Evolutionary conservation across 2,329 filamentous ascomycete genomes (phyloP).

Genomic region (Apiospora hydei): DNA sequence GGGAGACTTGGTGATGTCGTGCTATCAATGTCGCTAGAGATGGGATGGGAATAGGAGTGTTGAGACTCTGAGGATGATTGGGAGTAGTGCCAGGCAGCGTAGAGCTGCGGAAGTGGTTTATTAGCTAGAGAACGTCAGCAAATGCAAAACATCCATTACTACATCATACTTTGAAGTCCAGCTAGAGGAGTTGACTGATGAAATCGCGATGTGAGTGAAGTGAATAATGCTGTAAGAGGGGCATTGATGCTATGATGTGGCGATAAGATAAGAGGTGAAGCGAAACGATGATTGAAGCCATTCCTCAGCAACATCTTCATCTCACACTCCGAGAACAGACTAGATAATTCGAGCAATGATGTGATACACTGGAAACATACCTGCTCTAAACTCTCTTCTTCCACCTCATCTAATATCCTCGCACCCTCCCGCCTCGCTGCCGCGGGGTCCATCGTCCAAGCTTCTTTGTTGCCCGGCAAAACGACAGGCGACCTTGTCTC

Average conservation of each 20-base stretch:
- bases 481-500: not conserved
- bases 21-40: slow-evolving; percentile 55
- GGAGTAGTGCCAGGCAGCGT: slow-evolving; percentile 27
- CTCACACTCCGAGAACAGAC: not conserved
- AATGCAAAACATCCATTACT: not conserved
- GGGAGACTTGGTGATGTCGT: slow-evolving; percentile 57
- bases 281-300: slow-evolving; percentile 9
- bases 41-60: slow-evolving; percentile 46
- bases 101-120: slow-evolving; percentile 21
- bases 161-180: not conserved
- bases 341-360: not conserved
- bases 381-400: slow-evolving; percentile 66
- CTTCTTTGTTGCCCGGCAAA: not conserved
- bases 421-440: slow-evolving; percentile 55
- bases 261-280: slow-evolving; percentile 41
- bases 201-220: no score
- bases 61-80: slow-evolving; percentile 28
- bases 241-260: not conserved
- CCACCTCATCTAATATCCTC: slow-evolving; percentile 60
- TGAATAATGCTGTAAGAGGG: not conserved
- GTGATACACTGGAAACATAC: slow-evolving; percentile 45
- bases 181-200: no score
- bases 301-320: not conserved
- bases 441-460: slow-evolving; percentile 39
- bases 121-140: not conserved